Percentiles rank a stretch among this genome's conserved stretches.
Evolutionary conservation across 352 stramenopile genomes (phyloP).

Genomic region (Phytopythium boreale): DNA sequence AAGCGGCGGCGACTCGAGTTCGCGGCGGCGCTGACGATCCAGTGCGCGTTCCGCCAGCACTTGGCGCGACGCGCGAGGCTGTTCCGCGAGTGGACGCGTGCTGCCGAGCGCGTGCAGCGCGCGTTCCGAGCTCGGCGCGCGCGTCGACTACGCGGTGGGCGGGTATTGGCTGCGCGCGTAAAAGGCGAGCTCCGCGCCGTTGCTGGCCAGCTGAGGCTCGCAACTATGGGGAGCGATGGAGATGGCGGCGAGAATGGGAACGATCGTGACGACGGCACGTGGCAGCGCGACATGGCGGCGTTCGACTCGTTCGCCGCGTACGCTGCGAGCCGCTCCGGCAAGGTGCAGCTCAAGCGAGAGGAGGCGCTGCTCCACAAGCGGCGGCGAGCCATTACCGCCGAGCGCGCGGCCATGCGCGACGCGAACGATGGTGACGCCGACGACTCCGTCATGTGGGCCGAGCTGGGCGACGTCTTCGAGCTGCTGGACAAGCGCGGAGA

Average conservation of each 20-base stretch:
- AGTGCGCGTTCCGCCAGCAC: conserved; percentile 67
- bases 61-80: conserved; percentile 47
- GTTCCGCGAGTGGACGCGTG: conserved; percentile 48
- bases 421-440: not conserved
- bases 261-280: conserved; percentile 9
- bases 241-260: not conserved
- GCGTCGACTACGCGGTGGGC: not conserved
- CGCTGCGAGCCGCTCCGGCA: conserved; percentile 40
- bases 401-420: not conserved
- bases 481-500: conserved; percentile 49
- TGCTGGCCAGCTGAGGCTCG: conserved; percentile 19
- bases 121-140: conserved; percentile 37
- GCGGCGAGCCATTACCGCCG: conserved; percentile 10
- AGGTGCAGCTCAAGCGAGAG: conserved; percentile 50
- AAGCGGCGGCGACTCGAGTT: conserved; percentile 26
- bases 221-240: not conserved
- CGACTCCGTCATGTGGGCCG: conserved; percentile 11
- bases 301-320: conserved; percentile 63
- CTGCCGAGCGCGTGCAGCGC: conserved; percentile 50
- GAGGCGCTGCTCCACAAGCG: conserved; percentile 35
- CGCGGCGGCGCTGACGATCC: conserved; percentile 37
- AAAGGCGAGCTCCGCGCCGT: conserved; percentile 44
- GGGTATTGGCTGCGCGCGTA: conserved; percentile 10
- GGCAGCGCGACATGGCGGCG: conserved; percentile 48
- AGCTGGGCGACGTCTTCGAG: conserved; percentile 68